Evolutionary conservation across 345 rosid genomes (phyloP).

Genomic region (Populus alba): DNA sequence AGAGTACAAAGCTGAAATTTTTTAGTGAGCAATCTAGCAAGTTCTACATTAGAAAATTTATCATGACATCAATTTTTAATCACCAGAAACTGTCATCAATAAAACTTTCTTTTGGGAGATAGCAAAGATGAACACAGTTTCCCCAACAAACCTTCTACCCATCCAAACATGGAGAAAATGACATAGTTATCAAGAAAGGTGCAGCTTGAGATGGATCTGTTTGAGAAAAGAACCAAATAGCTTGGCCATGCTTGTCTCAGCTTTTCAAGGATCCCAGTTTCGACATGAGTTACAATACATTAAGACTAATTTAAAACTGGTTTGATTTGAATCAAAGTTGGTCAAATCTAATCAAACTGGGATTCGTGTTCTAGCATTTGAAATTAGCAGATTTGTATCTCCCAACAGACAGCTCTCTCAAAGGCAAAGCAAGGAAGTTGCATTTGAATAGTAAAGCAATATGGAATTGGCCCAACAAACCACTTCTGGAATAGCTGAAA

Average conservation of each 20-base stretch:
- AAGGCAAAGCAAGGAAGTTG: not conserved
- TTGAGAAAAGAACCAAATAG: not conserved
- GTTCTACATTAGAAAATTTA: too few species aligned
- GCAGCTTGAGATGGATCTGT: not conserved
- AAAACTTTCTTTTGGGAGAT: too few species aligned
- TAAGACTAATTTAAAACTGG: not conserved
- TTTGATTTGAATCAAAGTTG: not conserved
- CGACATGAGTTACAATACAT: not conserved
- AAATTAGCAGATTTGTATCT: not conserved
- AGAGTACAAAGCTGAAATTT: too few species aligned
- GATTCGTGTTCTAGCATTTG: not conserved
- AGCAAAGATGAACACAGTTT: too few species aligned
- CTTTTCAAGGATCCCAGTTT: not conserved
- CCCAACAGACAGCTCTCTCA: too few species aligned
- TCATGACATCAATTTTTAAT: too few species aligned
- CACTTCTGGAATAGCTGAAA: slow-evolving; percentile 79
- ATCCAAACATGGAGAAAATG: too few species aligned
- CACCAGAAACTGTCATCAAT: too few species aligned
- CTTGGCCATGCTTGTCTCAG: not conserved
- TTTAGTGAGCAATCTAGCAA: too few species aligned
- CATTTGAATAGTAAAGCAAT: not conserved
- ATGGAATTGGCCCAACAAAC: slow-evolving; percentile 39
- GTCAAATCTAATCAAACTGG: not conserved
- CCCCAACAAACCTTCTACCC: too few species aligned
- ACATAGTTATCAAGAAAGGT: not conserved